Evolutionary conservation across 1,284 basidiomycete species (phyloP).

Genomic region (Marasmius oreades): DNA sequence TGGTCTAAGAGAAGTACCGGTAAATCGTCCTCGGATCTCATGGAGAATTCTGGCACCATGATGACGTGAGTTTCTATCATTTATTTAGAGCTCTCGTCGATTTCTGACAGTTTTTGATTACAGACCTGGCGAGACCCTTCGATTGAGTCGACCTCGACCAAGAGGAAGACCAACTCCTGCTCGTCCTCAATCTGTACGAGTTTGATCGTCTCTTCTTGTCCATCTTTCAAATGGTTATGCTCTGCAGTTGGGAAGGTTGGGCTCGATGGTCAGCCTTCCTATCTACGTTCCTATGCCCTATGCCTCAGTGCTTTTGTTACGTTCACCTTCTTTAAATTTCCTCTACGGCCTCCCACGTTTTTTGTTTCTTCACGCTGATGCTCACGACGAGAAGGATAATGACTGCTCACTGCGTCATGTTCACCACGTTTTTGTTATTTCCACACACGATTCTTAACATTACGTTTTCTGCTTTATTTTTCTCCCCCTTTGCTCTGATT

Average conservation of each 20-base stretch:
- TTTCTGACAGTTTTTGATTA: constrained; percentile 1
- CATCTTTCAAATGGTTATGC: neutral
- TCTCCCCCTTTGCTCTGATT: neutral
- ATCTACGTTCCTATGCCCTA: neutral
- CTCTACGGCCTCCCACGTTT: constrained; percentile 2
- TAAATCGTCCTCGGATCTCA: constrained; percentile 41
- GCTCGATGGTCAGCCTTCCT: neutral
- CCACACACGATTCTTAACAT: neutral
- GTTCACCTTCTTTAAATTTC: neutral
- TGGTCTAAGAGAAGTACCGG: constrained; percentile 56
- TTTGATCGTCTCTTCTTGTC: neutral
- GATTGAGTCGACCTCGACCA: constrained; percentile 65
- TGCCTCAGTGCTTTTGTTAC: neutral
- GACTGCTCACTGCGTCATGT: constrained; percentile 5
- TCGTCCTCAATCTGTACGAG: constrained; percentile 16
- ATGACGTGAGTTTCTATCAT: constrained; percentile 46
- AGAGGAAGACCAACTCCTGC: constrained; percentile 52
- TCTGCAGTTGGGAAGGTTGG: neutral
- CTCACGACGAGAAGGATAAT: constrained; percentile 1
- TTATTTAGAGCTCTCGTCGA: constrained; percentile 3
- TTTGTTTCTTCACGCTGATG: neutral
- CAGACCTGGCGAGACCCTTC: constrained; percentile 58
- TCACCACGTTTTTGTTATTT: constrained; percentile 1
- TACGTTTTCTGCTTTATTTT: neutral
- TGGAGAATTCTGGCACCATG: constrained; percentile 53